Base-by-base conservation (phyloP, 257 asterid species). In the Rubia yunnanensis region DNA sequence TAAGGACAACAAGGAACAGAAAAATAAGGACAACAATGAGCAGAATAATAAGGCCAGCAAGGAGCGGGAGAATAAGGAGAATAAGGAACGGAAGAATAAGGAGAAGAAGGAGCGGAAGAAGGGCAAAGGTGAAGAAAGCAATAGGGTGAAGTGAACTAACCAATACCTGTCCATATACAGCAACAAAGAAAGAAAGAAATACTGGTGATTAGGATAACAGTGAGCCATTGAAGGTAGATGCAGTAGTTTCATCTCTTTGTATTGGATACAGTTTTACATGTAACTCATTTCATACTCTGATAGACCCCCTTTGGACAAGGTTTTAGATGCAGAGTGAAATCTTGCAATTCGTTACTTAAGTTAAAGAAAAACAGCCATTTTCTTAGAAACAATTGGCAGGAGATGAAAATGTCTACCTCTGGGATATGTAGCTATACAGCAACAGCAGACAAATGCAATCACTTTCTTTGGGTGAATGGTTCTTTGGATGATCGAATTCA, bases 271-370 rank as follows among this genome's bases (percentile, higher is more conserved):
- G 63, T 67, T 78, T 73, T 67, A 63, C n/a, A 64, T 74, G 77
- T 65, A 77, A 71, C 69, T 60, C 59, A 63, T 61, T 64, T 18
- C 56, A 73, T 66, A 64, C 58, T 58, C 39, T 64, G 75, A 23
- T 34, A 67, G 66, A 35, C 59, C 79, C 78, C 52, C 66, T 74
- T 59, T 11, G 67, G 6, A 72, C 68, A 74, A 63, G 73, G 78
- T 71, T 68, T 64, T 62, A 78, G 72, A 70, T 77, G 49, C 69
- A 65, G 66, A 73, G 55, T 71, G 75, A 46, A 65, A 65, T n/a
- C 46, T 64, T 22, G 59, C 65, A 24, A 3, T 67, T 72, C 77
- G 60, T 71, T 83, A 80, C 81, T 81, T 74, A 67, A 65, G 62
- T 15, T 9, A 64, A 54, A 22, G 28, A 9, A 24, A 53, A 24